A percentile compares a stretch with the other conserved stretches of the same genome.
These are phyloP conservation scores for Citrus inodora DNA, from an alignment of 345 rosid species.

Conservation along the genomic window DNA sequence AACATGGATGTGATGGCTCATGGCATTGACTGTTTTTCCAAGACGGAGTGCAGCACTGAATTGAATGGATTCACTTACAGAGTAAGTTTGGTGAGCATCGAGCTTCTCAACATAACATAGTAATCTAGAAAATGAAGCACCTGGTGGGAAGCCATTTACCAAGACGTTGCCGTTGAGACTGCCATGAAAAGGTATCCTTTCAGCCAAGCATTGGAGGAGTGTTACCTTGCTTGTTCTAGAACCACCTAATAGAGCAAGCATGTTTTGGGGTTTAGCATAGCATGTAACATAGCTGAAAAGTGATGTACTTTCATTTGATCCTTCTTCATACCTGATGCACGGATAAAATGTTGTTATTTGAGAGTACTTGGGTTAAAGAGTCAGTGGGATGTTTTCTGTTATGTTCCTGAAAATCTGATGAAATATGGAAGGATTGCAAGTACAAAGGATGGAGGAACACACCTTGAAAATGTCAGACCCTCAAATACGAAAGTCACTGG, in stretches of 20 bases:
- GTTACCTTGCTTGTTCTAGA: constrained; percentile 9
- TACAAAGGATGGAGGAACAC: neutral
- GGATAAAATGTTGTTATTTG: no score
- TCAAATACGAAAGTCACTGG: constrained; percentile 25
- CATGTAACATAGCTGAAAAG: constrained; percentile 26
- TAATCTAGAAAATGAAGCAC: constrained; percentile 16
- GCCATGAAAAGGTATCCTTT: constrained; percentile 16
- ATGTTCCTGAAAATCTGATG: neutral
- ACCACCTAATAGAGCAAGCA: constrained; percentile 29
- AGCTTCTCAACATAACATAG: constrained; percentile 31
- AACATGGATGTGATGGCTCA: constrained; percentile 20
- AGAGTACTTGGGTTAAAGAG: no score
- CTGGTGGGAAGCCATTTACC: constrained; percentile 13
- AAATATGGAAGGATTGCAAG: neutral
- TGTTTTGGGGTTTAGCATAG: constrained; percentile 19
- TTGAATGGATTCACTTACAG: constrained; percentile 36
- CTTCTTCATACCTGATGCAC: constrained; percentile 13
- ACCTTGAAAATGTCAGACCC: constrained; percentile 31
- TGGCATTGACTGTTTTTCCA: constrained; percentile 14
- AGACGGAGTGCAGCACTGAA: constrained; percentile 34
- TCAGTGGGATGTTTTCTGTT: no score
- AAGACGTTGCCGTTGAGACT: constrained; percentile 5
- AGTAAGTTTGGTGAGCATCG: constrained; percentile 30
- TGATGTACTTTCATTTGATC: constrained; percentile 7
- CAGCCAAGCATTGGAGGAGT: constrained; percentile 34